Base-by-base conservation (phyloP, 306 rosid species). In the Nissolia schottii region DNA sequence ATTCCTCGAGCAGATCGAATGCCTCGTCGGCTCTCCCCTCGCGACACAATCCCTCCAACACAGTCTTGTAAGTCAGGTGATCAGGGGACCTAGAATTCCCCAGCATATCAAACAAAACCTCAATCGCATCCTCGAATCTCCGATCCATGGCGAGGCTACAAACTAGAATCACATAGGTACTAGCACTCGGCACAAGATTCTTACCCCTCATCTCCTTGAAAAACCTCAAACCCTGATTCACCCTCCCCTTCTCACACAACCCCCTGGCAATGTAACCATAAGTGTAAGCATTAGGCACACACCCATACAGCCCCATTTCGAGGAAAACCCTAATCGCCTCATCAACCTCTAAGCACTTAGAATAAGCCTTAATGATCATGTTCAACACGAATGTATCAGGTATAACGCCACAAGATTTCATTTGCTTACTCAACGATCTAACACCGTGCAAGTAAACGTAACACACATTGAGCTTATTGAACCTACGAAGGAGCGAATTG, bases 231-330 rank as follows among this genome's bases (percentile, higher is more conserved):
- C 97, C 98, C 48, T 89, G 86, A 64, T 65, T 73, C 43, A 91
- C 90, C 79, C 95, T 86, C 73, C 97, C 97, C 82, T 94, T 91
- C 91, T 94, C 98, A 77, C 97, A 94, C 87, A 94, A 50, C 3
- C 91, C 98, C 58, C 74, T 86, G 6, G 92, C 84, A 56, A 94
- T 77, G 37, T 91, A 91, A 5, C 98, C 86, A 66, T 86, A 91
- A 12, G 82, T 87, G 73, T 87, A 91, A 0, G 87, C 87, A 74
- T 94, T 94, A 0, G 98, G 95, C 79, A 87, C 88, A 29, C 95
- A 94, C 6, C 88, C 89, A 66, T 91, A 89, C 84, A 94, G 78
- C 37, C 98, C 97, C 96, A 94, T 91, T 64, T 91, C 90, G 0
- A 73, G 84, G 67, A 86, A 89, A 56, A 91, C 90, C 73, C 89